Percentiles rank a stretch among this genome's conserved stretches.
Conservation (phyloP, 352 stramenopile species). For the Thalassiosira livingstoniorum region DNA sequence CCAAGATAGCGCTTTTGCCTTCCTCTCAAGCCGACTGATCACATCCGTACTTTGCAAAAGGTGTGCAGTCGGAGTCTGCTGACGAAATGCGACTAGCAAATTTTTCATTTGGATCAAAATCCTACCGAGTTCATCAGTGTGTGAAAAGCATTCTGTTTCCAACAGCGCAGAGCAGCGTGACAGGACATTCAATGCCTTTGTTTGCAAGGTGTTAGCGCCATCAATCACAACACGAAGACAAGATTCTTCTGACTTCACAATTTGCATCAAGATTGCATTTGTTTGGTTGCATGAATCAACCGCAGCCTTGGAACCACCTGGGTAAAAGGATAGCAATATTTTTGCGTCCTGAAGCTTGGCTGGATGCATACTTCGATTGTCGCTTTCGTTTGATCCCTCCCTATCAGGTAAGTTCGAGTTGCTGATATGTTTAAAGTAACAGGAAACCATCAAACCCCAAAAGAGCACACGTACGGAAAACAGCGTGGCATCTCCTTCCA, state of each 20-base stretch:
- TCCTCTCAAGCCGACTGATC: not conserved
- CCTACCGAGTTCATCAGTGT: constrained; percentile 55
- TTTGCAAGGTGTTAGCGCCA: constrained; percentile 54
- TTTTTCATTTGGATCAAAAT: constrained; percentile 55
- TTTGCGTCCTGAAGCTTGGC: constrained; percentile 45
- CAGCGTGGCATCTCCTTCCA: constrained; percentile 31
- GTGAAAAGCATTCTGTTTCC: constrained; percentile 50
- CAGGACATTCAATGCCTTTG: constrained; percentile 42
- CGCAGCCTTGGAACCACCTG: constrained; percentile 11
- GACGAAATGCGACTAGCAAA: too few relatives aligned
- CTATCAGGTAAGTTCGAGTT: not conserved
- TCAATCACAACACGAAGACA: constrained; percentile 52
- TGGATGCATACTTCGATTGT: too few relatives aligned
- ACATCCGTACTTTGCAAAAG: not conserved
- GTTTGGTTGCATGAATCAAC: too few relatives aligned
- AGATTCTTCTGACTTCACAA: too few relatives aligned
- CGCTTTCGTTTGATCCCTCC: constrained; percentile 7
- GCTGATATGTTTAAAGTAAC: constrained; percentile 32
- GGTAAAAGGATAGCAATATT: constrained; percentile 39
- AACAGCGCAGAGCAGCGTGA: constrained; percentile 51
- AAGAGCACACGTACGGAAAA: constrained; percentile 43
- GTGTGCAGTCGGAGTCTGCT: constrained; percentile 67
- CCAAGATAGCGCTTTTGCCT: constrained; percentile 3
- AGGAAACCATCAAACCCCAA: constrained; percentile 56
- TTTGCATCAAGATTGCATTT: too few relatives aligned